These are phyloP conservation scores for Pyrenopolyporus hunteri DNA, from an alignment of 495 filamentous ascomycete species.

Conservation along the genomic window DNA sequence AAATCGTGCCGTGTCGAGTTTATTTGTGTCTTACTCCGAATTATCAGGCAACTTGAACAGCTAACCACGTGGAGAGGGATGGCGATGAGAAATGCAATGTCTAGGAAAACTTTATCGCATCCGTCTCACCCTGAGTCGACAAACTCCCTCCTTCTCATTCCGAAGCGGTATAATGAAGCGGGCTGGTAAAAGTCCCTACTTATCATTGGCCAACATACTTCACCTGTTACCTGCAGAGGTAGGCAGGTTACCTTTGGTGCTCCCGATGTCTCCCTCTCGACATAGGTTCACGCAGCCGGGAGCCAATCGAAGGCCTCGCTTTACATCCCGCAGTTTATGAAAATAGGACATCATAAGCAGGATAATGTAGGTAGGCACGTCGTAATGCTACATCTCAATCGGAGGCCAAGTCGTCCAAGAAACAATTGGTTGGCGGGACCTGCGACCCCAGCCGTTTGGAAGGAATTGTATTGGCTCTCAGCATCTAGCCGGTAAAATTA, in stretches of 20 bases:
- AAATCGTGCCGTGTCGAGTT: slow-evolving; percentile 13
- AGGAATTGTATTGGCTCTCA: slow-evolving; percentile 11
- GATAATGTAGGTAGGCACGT: background rate
- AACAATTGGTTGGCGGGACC: slow-evolving; percentile 18
- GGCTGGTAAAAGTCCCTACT: too few species aligned
- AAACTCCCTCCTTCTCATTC: slow-evolving; percentile 11
- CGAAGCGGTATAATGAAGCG: too few species aligned
- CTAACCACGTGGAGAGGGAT: slow-evolving; percentile 16
- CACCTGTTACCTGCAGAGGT: too few species aligned
- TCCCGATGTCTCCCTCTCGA: too few species aligned
- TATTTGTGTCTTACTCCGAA: slow-evolving; percentile 6
- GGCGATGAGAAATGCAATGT: slow-evolving; percentile 24
- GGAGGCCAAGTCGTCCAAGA: slow-evolving; percentile 2
- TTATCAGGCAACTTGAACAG: background rate
- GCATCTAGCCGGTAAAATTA: slow-evolving; percentile 34
- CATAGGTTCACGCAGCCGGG: too few species aligned
- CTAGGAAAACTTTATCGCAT: slow-evolving; percentile 4
- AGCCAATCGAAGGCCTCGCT: too few species aligned
- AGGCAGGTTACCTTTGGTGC: too few species aligned
- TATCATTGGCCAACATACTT: too few species aligned
- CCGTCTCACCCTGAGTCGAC: slow-evolving; percentile 2
- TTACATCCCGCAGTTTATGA: slow-evolving; percentile 26
- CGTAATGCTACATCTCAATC: slow-evolving; percentile 4
- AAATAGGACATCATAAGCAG: slow-evolving; percentile 5
- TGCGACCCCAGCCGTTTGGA: slow-evolving; percentile 9